Percentiles rank a stretch among this genome's conserved stretches.
phyloP scores from a whole-genome alignment of 768 basidiomycete genomes.

The Gloeostereum incarnatum region DNA sequence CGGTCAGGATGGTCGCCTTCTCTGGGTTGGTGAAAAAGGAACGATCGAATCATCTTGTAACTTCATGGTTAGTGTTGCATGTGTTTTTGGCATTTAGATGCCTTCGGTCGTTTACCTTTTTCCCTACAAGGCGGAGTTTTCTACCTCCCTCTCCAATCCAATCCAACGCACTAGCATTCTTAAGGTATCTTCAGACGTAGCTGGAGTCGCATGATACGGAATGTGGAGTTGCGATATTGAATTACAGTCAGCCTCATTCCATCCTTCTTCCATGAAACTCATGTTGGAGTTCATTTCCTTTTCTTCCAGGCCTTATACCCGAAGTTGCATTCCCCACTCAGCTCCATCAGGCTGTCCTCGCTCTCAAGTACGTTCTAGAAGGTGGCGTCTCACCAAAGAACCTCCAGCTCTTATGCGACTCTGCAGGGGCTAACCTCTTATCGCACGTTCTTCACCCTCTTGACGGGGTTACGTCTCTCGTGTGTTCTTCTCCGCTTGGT shows the following conservation, averaged over 20 bases:
- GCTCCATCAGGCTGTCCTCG: slow-evolving; percentile 9
- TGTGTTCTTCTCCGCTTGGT: slow-evolving; percentile 14
- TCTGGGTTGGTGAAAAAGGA: slow-evolving; percentile 24
- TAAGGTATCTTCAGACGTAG: slow-evolving; percentile 3
- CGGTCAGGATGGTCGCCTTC: slow-evolving; percentile 15
- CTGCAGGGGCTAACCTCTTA: slow-evolving; percentile 13
- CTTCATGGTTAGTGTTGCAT: slow-evolving; percentile 17
- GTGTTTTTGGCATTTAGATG: neutral
- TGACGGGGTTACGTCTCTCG: slow-evolving; percentile 8
- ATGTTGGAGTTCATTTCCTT: neutral
- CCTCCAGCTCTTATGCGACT: slow-evolving; percentile 12
- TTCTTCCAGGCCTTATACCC: slow-evolving; percentile 9
- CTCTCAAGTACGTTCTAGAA: slow-evolving; percentile 9
- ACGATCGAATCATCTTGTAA: slow-evolving; percentile 22
- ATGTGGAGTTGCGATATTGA: slow-evolving; percentile 5
- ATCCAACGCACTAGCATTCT: slow-evolving; percentile 1
- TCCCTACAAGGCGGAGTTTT: slow-evolving; percentile 6
- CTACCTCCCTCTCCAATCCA: slow-evolving; percentile 2
- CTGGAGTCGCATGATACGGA: slow-evolving; percentile 2
- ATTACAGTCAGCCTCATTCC: slow-evolving; percentile 7
- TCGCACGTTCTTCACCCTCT: slow-evolving; percentile 12
- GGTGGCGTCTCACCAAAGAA: slow-evolving; percentile 9
- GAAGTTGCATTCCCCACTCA: slow-evolving; percentile 10
- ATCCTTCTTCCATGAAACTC: neutral
- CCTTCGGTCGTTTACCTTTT: neutral